phyloP scores from a whole-genome alignment of 2,329 filamentous ascomycete genomes.

The Paecilomyces variotii region DNA sequence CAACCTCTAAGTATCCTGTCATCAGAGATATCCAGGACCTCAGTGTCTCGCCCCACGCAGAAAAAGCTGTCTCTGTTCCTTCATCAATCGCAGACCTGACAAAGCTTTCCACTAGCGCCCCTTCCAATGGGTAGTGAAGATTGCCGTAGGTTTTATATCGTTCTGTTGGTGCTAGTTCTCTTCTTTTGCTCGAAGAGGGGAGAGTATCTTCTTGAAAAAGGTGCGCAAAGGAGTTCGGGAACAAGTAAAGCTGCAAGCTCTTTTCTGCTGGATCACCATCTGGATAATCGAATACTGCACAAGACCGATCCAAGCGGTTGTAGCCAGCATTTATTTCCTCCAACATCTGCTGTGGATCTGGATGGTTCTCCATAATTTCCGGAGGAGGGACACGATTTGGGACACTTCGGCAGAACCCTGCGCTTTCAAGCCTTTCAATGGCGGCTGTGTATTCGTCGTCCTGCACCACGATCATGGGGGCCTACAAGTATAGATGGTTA shows the following conservation, averaged over 20 bases:
- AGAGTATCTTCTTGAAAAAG: not conserved
- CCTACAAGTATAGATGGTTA: slow-evolving; percentile 6
- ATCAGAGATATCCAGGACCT: slow-evolving; percentile 17
- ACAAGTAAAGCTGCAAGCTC: slow-evolving; percentile 7
- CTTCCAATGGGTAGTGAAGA: slow-evolving; percentile 12
- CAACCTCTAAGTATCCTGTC: slow-evolving; percentile 17
- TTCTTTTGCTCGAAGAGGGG: not conserved
- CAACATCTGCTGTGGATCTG: slow-evolving; percentile 1
- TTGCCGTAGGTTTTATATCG: slow-evolving; percentile 7
- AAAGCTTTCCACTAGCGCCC: slow-evolving; percentile 15
- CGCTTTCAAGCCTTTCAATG: slow-evolving; percentile 12
- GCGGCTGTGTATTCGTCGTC: slow-evolving; percentile 13
- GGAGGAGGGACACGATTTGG: slow-evolving; percentile 10
- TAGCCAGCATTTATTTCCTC: slow-evolving; percentile 16
- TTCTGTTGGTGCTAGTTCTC: slow-evolving; percentile 3
- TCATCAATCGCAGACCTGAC: slow-evolving; percentile 18
- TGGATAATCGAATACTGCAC: slow-evolving; percentile 16
- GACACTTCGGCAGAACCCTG: slow-evolving; percentile 12
- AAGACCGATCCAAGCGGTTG: slow-evolving; percentile 13
- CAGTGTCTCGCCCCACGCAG: slow-evolving; percentile 14
- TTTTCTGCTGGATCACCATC: slow-evolving; percentile 5
- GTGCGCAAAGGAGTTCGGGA: slow-evolving; percentile 12
- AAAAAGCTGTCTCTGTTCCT: slow-evolving; percentile 8
- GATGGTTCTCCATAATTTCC: no score
- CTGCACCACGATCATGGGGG: slow-evolving; percentile 13